Conservation (phyloP, 805 yeast species). For the Huiozyma naganishii region DNA sequence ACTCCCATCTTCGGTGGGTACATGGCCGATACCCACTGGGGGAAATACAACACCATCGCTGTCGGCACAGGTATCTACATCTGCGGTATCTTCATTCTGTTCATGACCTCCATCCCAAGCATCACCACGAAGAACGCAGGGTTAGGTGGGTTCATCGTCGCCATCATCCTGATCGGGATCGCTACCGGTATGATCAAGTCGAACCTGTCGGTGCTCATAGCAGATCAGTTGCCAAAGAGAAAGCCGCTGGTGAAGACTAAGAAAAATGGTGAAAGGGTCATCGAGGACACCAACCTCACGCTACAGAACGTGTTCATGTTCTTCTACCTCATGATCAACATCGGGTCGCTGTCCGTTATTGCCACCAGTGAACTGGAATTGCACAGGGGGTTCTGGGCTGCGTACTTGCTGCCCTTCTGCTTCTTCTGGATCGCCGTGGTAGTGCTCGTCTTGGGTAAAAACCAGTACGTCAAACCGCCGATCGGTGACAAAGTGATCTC, state of each 20-base stretch:
- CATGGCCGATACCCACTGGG: slow-evolving; percentile 63
- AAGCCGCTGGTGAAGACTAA: slow-evolving; percentile 48
- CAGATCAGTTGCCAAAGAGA: slow-evolving; percentile 58
- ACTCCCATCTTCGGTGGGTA: slow-evolving; percentile 73
- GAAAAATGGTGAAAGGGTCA: slow-evolving; percentile 55
- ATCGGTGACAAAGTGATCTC: slow-evolving; percentile 53
- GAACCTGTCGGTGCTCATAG: slow-evolving; percentile 58
- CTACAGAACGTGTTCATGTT: slow-evolving; percentile 65
- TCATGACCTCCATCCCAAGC: slow-evolving; percentile 57
- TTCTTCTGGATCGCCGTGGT: slow-evolving; percentile 52
- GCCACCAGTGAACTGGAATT: slow-evolving; percentile 68
- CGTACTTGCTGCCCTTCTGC: slow-evolving; percentile 59
- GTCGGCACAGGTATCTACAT: slow-evolving; percentile 50
- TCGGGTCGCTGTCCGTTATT: slow-evolving; percentile 64
- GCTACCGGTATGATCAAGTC: slow-evolving; percentile 80
- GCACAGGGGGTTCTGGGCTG: slow-evolving; percentile 62
- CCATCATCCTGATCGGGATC: slow-evolving; percentile 45
- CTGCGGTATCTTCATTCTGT: slow-evolving; percentile 50
- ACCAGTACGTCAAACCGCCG: slow-evolving; percentile 45
- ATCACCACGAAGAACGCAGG: slow-evolving; percentile 42
- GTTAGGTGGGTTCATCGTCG: slow-evolving; percentile 45
- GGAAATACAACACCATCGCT: slow-evolving; percentile 60
- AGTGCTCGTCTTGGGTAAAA: slow-evolving; percentile 43
- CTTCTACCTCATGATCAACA: slow-evolving; percentile 65
- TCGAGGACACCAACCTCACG: slow-evolving; percentile 58